A percentile compares a stretch with the other conserved stretches of the same genome.
These are phyloP conservation scores for Coleophoma crateriformis DNA, from an alignment of 2,329 filamentous ascomycete genomes.

Conservation along the genomic window DNA sequence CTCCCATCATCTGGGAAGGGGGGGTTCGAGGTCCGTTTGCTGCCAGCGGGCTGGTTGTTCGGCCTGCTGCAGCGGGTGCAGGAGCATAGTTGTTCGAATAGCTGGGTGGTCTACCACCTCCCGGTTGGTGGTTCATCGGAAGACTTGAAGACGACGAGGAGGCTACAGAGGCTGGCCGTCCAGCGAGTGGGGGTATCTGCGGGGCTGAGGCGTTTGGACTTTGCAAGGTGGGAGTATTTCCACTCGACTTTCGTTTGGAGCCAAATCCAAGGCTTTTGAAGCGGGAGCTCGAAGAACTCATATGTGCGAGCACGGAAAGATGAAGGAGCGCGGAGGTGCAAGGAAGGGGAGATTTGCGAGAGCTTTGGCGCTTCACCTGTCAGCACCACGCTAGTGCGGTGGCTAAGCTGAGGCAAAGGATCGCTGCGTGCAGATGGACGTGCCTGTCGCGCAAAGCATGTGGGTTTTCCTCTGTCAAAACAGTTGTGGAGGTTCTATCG, in stretches of 20 bases:
- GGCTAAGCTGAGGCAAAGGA: background rate
- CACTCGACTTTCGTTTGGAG: slow-evolving; percentile 65
- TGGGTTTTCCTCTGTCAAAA: background rate
- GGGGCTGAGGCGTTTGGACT: slow-evolving; percentile 23
- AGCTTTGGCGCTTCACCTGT: background rate
- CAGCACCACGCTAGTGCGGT: background rate
- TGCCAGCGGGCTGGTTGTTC: slow-evolving; percentile 36
- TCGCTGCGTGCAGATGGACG: background rate
- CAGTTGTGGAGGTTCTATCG: background rate
- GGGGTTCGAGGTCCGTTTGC: slow-evolving; percentile 23
- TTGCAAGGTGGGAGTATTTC: slow-evolving; percentile 42
- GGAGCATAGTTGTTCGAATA: slow-evolving; percentile 52
- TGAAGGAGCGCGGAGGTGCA: slow-evolving; percentile 17
- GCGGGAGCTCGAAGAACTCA: slow-evolving; percentile 77
- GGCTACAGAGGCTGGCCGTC: slow-evolving; percentile 34
- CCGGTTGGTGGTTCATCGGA: slow-evolving; percentile 58
- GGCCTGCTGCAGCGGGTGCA: slow-evolving; percentile 41
- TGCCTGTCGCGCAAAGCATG: background rate
- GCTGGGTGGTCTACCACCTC: slow-evolving; percentile 57
- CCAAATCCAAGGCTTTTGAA: slow-evolving; percentile 77
- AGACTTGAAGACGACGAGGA: slow-evolving; percentile 44
- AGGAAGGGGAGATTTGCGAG: slow-evolving; percentile 10
- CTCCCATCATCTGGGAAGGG: slow-evolving; percentile 38
- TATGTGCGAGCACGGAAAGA: slow-evolving; percentile 36
- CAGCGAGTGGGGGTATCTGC: slow-evolving; percentile 15